These are phyloP conservation scores for Bipolaris oryzae DNA, from an alignment of 2,329 filamentous ascomycete genomes.

Conservation along the genomic window DNA sequence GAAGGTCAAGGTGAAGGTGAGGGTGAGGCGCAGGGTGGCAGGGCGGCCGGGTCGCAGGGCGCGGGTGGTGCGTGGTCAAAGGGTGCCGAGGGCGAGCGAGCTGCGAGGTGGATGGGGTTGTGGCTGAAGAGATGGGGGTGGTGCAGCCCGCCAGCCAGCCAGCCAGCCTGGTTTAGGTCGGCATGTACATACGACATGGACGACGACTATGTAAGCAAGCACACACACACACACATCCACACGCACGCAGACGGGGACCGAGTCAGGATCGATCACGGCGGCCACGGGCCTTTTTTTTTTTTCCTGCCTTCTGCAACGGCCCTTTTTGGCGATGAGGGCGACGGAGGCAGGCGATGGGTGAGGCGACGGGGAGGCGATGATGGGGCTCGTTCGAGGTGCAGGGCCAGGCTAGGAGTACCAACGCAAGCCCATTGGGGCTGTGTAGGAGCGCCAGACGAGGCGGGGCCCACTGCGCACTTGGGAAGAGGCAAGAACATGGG, in stretches of 20 bases:
- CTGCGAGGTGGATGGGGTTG: conserved; percentile 8
- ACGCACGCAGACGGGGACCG: background rate
- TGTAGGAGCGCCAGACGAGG: conserved; percentile 5
- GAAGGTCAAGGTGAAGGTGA: background rate
- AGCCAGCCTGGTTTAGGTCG: background rate
- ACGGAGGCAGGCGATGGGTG: too few relatives aligned
- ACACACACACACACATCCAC: too few relatives aligned
- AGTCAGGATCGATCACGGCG: background rate
- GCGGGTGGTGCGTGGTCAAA: conserved; percentile 6
- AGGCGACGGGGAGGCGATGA: background rate
- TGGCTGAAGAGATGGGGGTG: conserved; percentile 14
- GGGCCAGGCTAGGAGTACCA: conserved; percentile 4
- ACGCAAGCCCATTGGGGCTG: conserved; percentile 17
- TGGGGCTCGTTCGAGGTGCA: background rate
- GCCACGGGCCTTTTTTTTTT: conserved; percentile 1
- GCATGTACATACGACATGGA: too few relatives aligned
- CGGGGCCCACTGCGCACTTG: conserved; percentile 4
- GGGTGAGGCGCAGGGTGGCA: conserved; percentile 7
- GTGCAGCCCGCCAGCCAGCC: background rate
- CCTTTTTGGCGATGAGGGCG: background rate
- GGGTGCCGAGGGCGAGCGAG: conserved; percentile 14
- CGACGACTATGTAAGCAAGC: too few relatives aligned
- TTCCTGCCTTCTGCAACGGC: background rate
- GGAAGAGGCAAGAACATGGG: background rate
- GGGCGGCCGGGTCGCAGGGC: conserved; percentile 6